phyloP scores from a whole-genome alignment of 2,329 filamentous ascomycete species.

The Claviceps pusilla region DNA sequence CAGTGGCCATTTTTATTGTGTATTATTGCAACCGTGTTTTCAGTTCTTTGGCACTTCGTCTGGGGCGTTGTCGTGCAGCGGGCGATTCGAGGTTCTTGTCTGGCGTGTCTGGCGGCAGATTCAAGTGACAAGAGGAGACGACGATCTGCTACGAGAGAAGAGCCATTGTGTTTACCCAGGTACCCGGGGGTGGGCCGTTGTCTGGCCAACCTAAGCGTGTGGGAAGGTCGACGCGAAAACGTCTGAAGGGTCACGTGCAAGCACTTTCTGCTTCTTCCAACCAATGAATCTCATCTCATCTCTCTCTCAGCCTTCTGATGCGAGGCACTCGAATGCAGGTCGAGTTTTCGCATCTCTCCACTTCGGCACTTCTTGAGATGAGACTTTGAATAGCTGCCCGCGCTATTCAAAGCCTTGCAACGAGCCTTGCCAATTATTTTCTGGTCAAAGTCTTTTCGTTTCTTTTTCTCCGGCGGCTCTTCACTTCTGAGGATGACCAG shows the following conservation, averaged over 20 bases:
- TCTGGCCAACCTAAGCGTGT: conserved; percentile 1
- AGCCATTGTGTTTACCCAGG: conserved; percentile 5
- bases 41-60: neutral
- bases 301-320: neutral
- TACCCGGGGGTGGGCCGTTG: neutral
- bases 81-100: neutral
- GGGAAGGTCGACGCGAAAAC: neutral
- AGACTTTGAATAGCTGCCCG: neutral
- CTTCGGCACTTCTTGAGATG: neutral
- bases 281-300: too few relatives aligned
- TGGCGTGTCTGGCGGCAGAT: neutral
- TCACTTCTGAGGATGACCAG: conserved; percentile 4
- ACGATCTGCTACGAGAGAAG: neutral
- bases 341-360: neutral
- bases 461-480: too few relatives aligned
- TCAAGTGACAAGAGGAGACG: neutral
- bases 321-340: neutral
- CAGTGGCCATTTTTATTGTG: conserved; percentile 33
- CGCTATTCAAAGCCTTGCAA: neutral
- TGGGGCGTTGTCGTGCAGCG: neutral
- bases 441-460: neutral
- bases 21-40: neutral
- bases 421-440: neutral
- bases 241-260: conserved; percentile 10
- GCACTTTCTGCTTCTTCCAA: neutral